These are phyloP conservation scores for Apophysomyces ossiformis DNA, from an alignment of 371 early-diverging fungal species.

Conservation along the genomic window DNA sequence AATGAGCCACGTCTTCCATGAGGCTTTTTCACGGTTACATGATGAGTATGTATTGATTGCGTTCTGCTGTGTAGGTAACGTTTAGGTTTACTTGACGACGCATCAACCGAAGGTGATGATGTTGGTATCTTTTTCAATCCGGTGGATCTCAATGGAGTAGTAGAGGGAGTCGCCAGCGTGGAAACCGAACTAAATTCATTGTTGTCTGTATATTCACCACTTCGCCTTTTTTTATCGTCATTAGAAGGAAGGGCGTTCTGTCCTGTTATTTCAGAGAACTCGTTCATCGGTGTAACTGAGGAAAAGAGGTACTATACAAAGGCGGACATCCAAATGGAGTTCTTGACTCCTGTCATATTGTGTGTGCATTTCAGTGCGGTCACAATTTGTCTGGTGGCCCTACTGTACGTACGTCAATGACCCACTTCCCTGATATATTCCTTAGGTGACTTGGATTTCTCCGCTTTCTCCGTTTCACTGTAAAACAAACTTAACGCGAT, in stretches of 20 bases:
- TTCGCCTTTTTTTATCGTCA: constrained; percentile 22
- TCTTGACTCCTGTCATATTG: not conserved
- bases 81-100: constrained; percentile 1
- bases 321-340: not conserved
- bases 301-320: not conserved
- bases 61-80: constrained; percentile 17
- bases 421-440: too few species aligned
- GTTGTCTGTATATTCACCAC: constrained; percentile 14
- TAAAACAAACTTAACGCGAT: constrained; percentile 11
- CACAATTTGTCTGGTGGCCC: too few species aligned
- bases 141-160: constrained; percentile 7
- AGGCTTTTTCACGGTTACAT: not conserved
- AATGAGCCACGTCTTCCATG: constrained; percentile 23
- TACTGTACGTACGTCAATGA: too few species aligned
- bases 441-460: constrained; percentile 2
- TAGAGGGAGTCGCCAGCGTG: not conserved
- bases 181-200: not conserved
- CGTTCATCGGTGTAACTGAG: not conserved
- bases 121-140: not conserved
- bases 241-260: not conserved
- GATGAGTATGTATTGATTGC: constrained; percentile 18
- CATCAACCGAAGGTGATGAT: constrained; percentile 11
- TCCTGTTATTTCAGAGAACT: not conserved
- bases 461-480: not conserved
- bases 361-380: too few species aligned